phyloP scores from a whole-genome alignment of 75 land plant species.

The Gnetum montanum region DNA sequence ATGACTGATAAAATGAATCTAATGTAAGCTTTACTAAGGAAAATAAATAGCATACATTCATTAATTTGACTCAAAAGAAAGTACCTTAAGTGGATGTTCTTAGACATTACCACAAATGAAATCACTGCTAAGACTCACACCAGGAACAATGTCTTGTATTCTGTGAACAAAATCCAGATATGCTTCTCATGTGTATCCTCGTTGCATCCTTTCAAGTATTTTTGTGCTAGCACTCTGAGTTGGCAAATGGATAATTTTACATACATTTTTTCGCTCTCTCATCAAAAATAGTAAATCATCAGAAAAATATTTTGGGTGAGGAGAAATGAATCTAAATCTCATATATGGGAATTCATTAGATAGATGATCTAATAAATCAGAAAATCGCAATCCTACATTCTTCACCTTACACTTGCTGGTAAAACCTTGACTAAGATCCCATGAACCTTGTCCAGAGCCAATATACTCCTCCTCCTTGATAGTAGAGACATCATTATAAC shows the following conservation, averaged over 20 bases:
- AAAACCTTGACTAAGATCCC: slow-evolving; percentile 81
- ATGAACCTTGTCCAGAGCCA: slow-evolving; percentile 27
- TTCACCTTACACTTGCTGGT: slow-evolving; percentile 71
- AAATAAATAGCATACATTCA: no score
- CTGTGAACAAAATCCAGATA: slow-evolving; percentile 87
- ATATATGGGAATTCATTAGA: slow-evolving; percentile 80
- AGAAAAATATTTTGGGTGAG: slow-evolving; percentile 97
- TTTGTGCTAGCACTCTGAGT: slow-evolving; percentile 84
- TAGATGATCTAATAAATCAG: slow-evolving; percentile 64
- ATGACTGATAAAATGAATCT: no score
- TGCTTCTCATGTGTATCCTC: slow-evolving; percentile 92
- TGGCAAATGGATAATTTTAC: slow-evolving; percentile 87
- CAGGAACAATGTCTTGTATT: slow-evolving; percentile 76
- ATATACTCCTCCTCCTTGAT: slow-evolving; percentile 18
- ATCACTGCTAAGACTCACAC: slow-evolving; percentile 87
- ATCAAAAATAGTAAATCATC: slow-evolving; percentile 78
- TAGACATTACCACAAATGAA: slow-evolving; percentile 81
- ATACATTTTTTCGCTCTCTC: slow-evolving; percentile 79
- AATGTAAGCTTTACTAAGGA: no score
- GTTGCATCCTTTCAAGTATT: slow-evolving; percentile 87
- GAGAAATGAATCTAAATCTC: slow-evolving; percentile 94
- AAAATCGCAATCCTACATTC: slow-evolving; percentile 68
- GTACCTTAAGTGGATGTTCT: background rate
- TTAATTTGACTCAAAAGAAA: no score
- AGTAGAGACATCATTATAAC: slow-evolving; percentile 71